Evolutionary conservation across 495 filamentous ascomycete genomes (phyloP).

Genomic region (Tetracladium setigerum): DNA sequence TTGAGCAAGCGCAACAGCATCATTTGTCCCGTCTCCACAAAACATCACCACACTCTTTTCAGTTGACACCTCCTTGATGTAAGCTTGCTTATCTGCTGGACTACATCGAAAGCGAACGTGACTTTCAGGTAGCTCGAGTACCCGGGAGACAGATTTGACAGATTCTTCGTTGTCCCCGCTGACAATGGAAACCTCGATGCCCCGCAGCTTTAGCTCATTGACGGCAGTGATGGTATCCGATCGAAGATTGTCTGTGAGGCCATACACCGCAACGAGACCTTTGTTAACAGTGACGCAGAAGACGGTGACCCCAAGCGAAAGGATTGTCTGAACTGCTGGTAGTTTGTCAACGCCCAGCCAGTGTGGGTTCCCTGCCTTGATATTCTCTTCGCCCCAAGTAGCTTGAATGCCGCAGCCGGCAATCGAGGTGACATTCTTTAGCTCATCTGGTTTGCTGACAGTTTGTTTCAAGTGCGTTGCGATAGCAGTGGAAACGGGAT

Average conservation of each 20-base stretch:
- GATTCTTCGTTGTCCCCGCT: slow-evolving; percentile 62
- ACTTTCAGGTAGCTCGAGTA: slow-evolving; percentile 41
- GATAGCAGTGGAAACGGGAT: slow-evolving; percentile 63
- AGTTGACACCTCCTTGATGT: slow-evolving; percentile 40
- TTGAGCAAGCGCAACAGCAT: slow-evolving; percentile 63
- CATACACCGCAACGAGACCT: slow-evolving; percentile 45
- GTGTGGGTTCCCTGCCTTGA: slow-evolving; percentile 55
- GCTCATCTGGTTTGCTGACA: neutral
- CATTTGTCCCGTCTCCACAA: slow-evolving; percentile 76
- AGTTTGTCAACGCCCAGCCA: slow-evolving; percentile 51
- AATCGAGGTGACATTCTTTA: slow-evolving; percentile 38
- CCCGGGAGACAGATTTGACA: slow-evolving; percentile 44
- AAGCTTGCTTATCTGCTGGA: slow-evolving; percentile 55
- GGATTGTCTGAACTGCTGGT: slow-evolving; percentile 19
- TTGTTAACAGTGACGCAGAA: slow-evolving; percentile 55
- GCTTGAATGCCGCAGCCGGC: slow-evolving; percentile 40
- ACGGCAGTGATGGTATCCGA: slow-evolving; percentile 45
- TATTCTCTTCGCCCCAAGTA: slow-evolving; percentile 16
- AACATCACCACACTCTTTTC: slow-evolving; percentile 47
- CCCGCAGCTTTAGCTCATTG: slow-evolving; percentile 40
- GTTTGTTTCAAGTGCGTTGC: slow-evolving; percentile 37
- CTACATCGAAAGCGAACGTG: slow-evolving; percentile 44
- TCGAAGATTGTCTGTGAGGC: slow-evolving; percentile 52
- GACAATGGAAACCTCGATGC: slow-evolving; percentile 53
- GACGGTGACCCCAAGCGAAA: slow-evolving; percentile 40